Conservation (phyloP, 169 alveolate species). For the Plasmodium ovale region DNA sequence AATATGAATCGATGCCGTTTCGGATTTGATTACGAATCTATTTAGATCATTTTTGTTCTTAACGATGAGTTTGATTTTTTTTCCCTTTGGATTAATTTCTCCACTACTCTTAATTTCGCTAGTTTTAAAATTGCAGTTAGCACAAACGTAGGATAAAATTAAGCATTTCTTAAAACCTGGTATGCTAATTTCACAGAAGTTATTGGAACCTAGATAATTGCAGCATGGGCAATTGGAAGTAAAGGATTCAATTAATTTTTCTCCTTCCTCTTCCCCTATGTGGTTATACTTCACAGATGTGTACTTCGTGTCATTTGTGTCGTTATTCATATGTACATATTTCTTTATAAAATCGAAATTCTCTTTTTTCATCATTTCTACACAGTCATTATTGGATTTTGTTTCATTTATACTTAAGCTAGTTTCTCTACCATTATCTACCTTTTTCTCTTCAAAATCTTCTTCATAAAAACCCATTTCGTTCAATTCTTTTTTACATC, state of each 20-base stretch:
- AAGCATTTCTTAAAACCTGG: conserved; percentile 97
- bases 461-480: conserved; percentile 89
- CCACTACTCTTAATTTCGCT: conserved; percentile 98
- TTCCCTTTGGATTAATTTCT: conserved; percentile 94
- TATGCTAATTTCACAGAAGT: conserved; percentile 93
- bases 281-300: conserved; percentile 30
- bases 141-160: conserved; percentile 95
- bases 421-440: not conserved
- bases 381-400: conserved; percentile 7
- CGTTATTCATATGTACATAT: conserved; percentile 33
- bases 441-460: conserved; percentile 72
- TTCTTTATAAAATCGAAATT: conserved; percentile 71
- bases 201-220: conserved; percentile 86
- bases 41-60: conserved; percentile 91
- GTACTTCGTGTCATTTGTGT: not conserved
- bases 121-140: conserved; percentile 94
- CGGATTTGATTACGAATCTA: conserved; percentile 96
- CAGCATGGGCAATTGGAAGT: conserved; percentile 88
- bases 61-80: conserved; percentile 87
- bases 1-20: conserved; percentile 92
- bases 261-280: conserved; percentile 55
- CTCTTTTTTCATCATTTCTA: conserved; percentile 41
- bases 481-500: conserved; percentile 86
- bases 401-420: not conserved
- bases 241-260: conserved; percentile 67